A percentile compares a stretch with the other conserved stretches of the same genome.
Evolutionary conservation across 1,139 yeast genomes (phyloP).

Genomic region (Hansenula sp.): DNA sequence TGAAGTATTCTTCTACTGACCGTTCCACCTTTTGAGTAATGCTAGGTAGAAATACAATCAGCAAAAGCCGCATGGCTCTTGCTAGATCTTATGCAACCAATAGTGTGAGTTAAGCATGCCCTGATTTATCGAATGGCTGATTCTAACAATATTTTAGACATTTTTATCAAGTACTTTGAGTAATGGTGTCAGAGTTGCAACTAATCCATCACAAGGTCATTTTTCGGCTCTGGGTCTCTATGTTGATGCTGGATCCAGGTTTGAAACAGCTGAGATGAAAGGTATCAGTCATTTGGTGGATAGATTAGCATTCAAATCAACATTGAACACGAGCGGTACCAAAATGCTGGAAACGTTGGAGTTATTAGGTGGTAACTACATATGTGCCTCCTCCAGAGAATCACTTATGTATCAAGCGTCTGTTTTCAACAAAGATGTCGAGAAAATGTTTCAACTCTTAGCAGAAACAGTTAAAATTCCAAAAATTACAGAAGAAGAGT

Average conservation of each 20-base stretch:
- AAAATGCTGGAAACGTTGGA: slow-evolving; percentile 77
- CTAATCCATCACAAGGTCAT: slow-evolving; percentile 86
- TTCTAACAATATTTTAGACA: slow-evolving; percentile 5
- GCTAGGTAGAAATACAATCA: background rate
- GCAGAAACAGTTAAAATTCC: slow-evolving; percentile 82
- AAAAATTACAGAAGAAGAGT: slow-evolving; percentile 59
- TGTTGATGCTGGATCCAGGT: slow-evolving; percentile 87
- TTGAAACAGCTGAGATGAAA: slow-evolving; percentile 47
- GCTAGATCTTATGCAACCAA: background rate
- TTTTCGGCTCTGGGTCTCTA: slow-evolving; percentile 89
- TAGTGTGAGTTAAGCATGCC: background rate
- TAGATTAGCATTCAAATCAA: slow-evolving; percentile 82
- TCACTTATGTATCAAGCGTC: slow-evolving; percentile 91
- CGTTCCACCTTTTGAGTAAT: too few relatives aligned
- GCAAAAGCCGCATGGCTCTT: background rate
- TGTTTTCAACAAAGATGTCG: slow-evolving; percentile 85
- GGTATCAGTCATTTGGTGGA: slow-evolving; percentile 87
- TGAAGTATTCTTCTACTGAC: too few relatives aligned
- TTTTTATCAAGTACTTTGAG: slow-evolving; percentile 44
- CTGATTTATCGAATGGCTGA: background rate
- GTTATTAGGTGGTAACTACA: slow-evolving; percentile 87
- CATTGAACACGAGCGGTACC: slow-evolving; percentile 54
- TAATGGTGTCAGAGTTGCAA: slow-evolving; percentile 80
- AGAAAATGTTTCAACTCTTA: slow-evolving; percentile 70
- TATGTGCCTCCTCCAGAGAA: slow-evolving; percentile 91